phyloP scores from a whole-genome alignment of 164 flowering plant genomes.

The Hamamelis virginiana region DNA sequence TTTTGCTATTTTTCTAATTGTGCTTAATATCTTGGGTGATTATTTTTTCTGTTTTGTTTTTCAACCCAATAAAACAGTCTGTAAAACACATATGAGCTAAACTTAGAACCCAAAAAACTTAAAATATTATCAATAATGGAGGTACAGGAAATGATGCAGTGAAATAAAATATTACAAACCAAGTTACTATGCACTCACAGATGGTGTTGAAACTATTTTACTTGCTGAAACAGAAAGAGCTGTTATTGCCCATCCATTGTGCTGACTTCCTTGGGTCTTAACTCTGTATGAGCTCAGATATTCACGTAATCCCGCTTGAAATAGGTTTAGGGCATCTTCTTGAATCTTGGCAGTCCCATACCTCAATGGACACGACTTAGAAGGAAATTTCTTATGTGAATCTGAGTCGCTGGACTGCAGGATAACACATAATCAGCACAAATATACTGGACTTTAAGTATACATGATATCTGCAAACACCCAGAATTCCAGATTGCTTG shows the following conservation, averaged over 20 bases:
- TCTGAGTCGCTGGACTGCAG: slow-evolving; percentile 56
- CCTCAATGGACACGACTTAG: slow-evolving; percentile 86
- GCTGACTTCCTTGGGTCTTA: slow-evolving; percentile 36
- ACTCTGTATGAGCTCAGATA: slow-evolving; percentile 46
- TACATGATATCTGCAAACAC: neutral
- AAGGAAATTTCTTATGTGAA: slow-evolving; percentile 77
- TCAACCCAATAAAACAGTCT: too few relatives aligned
- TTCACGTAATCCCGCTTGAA: slow-evolving; percentile 80
- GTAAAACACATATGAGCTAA: neutral
- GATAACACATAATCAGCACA: slow-evolving; percentile 14
- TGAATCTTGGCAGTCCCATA: slow-evolving; percentile 82
- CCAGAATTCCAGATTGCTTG: slow-evolving; percentile 2
- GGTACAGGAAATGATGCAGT: neutral
- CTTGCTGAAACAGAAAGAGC: slow-evolving; percentile 83
- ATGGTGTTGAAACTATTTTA: slow-evolving; percentile 66
- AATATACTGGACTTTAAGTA: neutral
- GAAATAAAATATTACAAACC: neutral
- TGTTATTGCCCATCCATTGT: slow-evolving; percentile 70
- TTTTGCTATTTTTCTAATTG: too few relatives aligned
- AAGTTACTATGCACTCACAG: slow-evolving; percentile 52
- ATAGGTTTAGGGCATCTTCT: slow-evolving; percentile 78
- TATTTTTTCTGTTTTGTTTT: too few relatives aligned
- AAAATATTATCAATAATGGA: neutral
- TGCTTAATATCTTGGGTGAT: too few relatives aligned
- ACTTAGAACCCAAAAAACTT: neutral